These are phyloP conservation scores for Tylopilus plumbeoviolaceoides DNA, from an alignment of 768 basidiomycete species.

Conservation along the genomic window DNA sequence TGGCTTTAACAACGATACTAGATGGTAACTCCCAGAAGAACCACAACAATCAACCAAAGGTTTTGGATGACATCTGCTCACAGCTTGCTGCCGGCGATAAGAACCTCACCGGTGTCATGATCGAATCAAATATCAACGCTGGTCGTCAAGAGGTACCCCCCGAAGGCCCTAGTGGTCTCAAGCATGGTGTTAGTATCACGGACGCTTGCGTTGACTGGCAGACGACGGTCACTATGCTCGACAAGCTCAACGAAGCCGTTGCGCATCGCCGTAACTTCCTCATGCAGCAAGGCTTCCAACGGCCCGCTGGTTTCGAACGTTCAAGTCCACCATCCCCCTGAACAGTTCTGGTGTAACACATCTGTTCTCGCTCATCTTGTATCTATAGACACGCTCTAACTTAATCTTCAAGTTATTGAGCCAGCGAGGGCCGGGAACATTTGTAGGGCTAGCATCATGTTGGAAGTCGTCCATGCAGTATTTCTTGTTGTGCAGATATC, in stretches of 20 bases:
- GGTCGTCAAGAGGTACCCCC: conserved; percentile 87
- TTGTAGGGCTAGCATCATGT: background rate
- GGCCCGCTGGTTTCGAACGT: conserved; percentile 28
- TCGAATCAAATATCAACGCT: conserved; percentile 91
- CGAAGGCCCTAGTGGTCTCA: conserved; percentile 62
- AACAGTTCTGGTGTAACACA: background rate
- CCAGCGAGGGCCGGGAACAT: background rate
- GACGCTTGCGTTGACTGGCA: conserved; percentile 92
- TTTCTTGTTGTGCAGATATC: background rate
- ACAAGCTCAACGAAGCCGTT: conserved; percentile 54
- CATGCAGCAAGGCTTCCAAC: conserved; percentile 23
- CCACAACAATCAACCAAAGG: conserved; percentile 87
- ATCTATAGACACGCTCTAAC: conserved; percentile 4
- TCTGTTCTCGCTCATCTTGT: conserved; percentile 1
- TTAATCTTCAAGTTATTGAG: background rate
- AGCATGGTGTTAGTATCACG: conserved; percentile 83
- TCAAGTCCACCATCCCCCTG: conserved; percentile 9
- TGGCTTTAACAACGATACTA: conserved; percentile 20
- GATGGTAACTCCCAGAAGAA: conserved; percentile 97
- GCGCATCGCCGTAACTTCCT: conserved; percentile 23
- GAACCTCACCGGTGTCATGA: conserved; percentile 92
- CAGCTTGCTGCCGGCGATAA: conserved; percentile 70
- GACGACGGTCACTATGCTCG: conserved; percentile 70
- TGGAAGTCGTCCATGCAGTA: background rate
- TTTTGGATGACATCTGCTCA: conserved; percentile 61